Base-by-base conservation (phyloP, 495 filamentous ascomycete genomes). In the Podospora didyma region DNA sequence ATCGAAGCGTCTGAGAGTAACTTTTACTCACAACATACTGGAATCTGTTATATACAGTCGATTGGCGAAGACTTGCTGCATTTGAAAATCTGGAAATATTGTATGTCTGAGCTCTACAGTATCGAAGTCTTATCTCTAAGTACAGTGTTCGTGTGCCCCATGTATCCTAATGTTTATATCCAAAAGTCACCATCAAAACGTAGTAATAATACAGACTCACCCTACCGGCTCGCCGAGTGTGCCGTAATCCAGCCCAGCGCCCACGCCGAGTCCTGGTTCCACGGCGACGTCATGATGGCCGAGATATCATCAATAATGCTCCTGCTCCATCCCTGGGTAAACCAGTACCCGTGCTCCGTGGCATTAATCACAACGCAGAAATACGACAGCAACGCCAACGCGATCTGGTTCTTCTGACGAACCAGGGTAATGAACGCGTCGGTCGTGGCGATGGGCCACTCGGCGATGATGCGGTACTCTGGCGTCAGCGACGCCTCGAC, bases 311-410 rank as follows among this genome's bases (percentile, higher is more conserved):
- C 42, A 2, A 69, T 50, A 1, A 69, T 51, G 6, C 64, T 50
- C 4, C 26, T 4, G 0, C 59, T 42, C 68, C 68, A 70, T 0
- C 66, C 68, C 17, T 39, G 46, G 26, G 65, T 62, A 46, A 62
- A 68, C 68, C 68, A 70, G 31, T 52, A 62, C 12, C 51, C 46
- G 16, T 31, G 14, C 51, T 67, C 60, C 1, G 64, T 56, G 7
- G 59, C 54, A 22, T 65, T 56, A 34, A 70, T 47, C 6, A 69
- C 49, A 21, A 62, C 62, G 28, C 66, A 69, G 41, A 65, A 69
- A 28, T 65, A 67, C 3, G 51, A 42, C 14, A 70, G 14, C 31
- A 70, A 26, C 7, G 56, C 68, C 39, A 69, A 14, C 2, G 68
- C 68, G 0, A 51, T 44, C 21, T 54, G 64, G 42, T 65, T 56